Percentiles rank a stretch among this genome's conserved stretches.
Conservation (phyloP, 306 rosid genomes). For the Quercus berberidifolia region DNA sequence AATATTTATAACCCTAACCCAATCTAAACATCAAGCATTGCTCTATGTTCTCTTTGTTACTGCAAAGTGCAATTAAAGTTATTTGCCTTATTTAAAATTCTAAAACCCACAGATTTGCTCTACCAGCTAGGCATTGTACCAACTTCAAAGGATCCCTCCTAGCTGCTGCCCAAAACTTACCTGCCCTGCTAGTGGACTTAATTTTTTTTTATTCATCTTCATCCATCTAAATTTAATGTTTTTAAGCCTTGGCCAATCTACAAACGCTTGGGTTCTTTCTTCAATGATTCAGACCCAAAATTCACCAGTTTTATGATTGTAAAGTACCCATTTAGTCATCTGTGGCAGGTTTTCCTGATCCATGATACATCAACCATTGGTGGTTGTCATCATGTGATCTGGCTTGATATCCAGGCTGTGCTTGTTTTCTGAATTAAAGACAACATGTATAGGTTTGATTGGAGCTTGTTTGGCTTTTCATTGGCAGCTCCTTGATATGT, state of each 20-base stretch:
- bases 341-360: neutral
- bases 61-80: too few relatives aligned
- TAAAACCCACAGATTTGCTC: too few relatives aligned
- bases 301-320: neutral
- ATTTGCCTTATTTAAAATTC: too few relatives aligned
- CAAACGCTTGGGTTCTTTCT: neutral
- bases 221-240: too few relatives aligned
- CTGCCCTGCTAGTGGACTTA: too few relatives aligned
- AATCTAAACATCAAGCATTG: too few relatives aligned
- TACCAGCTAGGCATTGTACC: too few relatives aligned
- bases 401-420: neutral
- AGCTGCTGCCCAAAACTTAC: too few relatives aligned
- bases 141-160: too few relatives aligned
- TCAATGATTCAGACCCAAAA: neutral
- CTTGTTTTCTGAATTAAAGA: neutral
- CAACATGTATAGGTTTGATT: neutral
- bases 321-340: neutral
- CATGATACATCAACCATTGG: neutral
- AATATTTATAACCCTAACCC: too few relatives aligned
- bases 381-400: neutral
- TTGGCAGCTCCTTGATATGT: neutral
- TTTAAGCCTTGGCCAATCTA: neutral
- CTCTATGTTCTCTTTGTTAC: too few relatives aligned
- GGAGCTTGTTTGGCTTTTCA: neutral
- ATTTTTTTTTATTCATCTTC: too few relatives aligned